phyloP scores from a whole-genome alignment of 306 rosid species.

The Prunus dulcis region DNA sequence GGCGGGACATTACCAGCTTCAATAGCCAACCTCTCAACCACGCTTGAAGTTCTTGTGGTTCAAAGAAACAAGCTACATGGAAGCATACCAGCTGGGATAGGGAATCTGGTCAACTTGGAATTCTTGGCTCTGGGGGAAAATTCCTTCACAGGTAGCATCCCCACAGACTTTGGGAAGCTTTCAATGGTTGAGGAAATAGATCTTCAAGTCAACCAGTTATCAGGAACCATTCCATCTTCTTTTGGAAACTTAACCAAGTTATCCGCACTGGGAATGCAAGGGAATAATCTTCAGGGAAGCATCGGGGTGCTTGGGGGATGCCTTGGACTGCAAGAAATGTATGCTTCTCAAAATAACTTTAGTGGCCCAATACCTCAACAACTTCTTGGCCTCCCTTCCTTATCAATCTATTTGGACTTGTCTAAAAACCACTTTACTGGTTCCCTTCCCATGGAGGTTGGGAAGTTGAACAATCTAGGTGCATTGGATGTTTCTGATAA shows the following conservation, averaged over 20 bases:
- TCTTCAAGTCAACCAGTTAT: not conserved
- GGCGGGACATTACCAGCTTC: not conserved
- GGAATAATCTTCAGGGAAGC: not conserved
- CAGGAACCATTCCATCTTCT: not conserved
- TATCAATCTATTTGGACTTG: not conserved
- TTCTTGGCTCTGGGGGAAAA: not conserved
- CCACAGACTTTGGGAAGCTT: not conserved
- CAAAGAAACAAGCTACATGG: not conserved
- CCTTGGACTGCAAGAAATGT: not conserved
- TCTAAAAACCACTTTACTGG: not conserved
- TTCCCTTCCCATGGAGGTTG: not conserved
- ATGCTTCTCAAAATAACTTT: conserved; percentile 1
- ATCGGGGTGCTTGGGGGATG: not conserved
- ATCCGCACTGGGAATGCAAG: not conserved
- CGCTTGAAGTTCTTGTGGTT: not conserved
- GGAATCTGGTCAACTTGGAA: not conserved
- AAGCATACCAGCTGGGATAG: conserved; percentile 1
- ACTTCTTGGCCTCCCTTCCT: not conserved
- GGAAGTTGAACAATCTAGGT: not conserved
- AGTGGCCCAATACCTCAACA: not conserved
- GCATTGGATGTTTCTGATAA: not conserved
- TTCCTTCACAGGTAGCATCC: not conserved
- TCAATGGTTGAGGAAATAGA: not conserved
- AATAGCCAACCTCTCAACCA: not conserved
- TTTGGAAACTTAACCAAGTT: not conserved